Conservation (phyloP, 139 green algal species). For the Ostreobium quekettii region DNA sequence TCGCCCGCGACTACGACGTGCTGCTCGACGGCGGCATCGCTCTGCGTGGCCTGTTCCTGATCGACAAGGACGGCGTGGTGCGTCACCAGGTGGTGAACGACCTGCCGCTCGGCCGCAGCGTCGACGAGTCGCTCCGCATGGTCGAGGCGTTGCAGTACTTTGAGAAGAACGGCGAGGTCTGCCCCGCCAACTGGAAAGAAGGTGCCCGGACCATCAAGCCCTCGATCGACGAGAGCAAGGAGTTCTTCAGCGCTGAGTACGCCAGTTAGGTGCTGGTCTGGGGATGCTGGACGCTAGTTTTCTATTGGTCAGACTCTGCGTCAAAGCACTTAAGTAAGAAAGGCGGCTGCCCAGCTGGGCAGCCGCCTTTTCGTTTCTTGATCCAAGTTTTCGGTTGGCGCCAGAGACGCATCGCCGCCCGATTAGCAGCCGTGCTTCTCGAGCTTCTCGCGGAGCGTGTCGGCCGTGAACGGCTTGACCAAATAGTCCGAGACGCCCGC, state of each 20-base stretch:
- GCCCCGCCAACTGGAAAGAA: slow-evolving; percentile 92
- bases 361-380: too few relatives aligned
- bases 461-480: too few relatives aligned
- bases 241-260: slow-evolving; percentile 67
- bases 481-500: too few relatives aligned
- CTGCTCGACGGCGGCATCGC: slow-evolving; percentile 78
- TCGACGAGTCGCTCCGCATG: slow-evolving; percentile 92
- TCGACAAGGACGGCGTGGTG: slow-evolving; percentile 86
- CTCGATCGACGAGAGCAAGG: slow-evolving; percentile 59
- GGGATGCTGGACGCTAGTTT: too few relatives aligned
- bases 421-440: too few relatives aligned
- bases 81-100: slow-evolving; percentile 97
- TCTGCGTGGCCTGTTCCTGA: slow-evolving; percentile 84
- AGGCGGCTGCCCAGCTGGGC: too few relatives aligned
- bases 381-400: too few relatives aligned
- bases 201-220: slow-evolving; percentile 82
- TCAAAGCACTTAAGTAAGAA: too few relatives aligned
- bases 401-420: too few relatives aligned
- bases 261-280: too few relatives aligned
- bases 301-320: too few relatives aligned
- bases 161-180: slow-evolving; percentile 83
- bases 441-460: too few relatives aligned
- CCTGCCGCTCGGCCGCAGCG: slow-evolving; percentile 81
- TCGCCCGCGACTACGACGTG: slow-evolving; percentile 75
- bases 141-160: slow-evolving; percentile 88